phyloP scores from a whole-genome alignment of 192 early-diverging fungal genomes.

The Spizellomyces punctatus region DNA sequence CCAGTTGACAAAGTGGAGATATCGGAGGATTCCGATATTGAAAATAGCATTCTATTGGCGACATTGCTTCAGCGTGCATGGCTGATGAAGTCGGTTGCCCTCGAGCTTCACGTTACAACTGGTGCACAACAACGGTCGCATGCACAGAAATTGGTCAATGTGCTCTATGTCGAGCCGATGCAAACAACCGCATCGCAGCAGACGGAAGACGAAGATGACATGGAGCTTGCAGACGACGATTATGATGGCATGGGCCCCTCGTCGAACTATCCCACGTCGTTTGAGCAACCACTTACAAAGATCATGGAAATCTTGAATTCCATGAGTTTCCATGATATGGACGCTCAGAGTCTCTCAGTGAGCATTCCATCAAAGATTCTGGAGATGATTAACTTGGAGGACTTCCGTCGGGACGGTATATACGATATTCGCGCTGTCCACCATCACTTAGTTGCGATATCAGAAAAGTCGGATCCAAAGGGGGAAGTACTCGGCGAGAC shows the following conservation, averaged over 20 bases:
- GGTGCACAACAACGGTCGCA: constrained; percentile 41
- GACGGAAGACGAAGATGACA: constrained; percentile 1
- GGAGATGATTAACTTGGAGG: constrained; percentile 22
- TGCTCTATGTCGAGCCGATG: constrained; percentile 46
- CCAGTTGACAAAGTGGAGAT: constrained; percentile 30
- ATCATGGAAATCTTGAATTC: constrained; percentile 73
- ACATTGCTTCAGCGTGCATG: constrained; percentile 83
- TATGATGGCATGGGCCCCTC: constrained; percentile 5
- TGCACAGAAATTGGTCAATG: constrained; percentile 48
- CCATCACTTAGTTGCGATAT: constrained; percentile 45
- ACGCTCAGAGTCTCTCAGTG: background rate
- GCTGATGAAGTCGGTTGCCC: constrained; percentile 82
- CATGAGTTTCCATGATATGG: constrained; percentile 55
- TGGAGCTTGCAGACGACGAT: constrained; percentile 5
- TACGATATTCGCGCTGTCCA: constrained; percentile 76
- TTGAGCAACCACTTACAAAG: constrained; percentile 61
- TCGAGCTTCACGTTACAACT: constrained; percentile 81
- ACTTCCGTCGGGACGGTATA: constrained; percentile 14
- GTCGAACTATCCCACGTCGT: background rate
- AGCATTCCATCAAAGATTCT: background rate
- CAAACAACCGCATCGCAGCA: background rate
- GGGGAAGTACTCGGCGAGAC: background rate
- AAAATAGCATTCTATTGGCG: constrained; percentile 16
- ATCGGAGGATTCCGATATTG: constrained; percentile 9
- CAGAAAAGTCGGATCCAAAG: background rate